Base-by-base conservation (phyloP, 1,284 basidiomycete genomes). In the Leccinum pachyderme region DNA sequence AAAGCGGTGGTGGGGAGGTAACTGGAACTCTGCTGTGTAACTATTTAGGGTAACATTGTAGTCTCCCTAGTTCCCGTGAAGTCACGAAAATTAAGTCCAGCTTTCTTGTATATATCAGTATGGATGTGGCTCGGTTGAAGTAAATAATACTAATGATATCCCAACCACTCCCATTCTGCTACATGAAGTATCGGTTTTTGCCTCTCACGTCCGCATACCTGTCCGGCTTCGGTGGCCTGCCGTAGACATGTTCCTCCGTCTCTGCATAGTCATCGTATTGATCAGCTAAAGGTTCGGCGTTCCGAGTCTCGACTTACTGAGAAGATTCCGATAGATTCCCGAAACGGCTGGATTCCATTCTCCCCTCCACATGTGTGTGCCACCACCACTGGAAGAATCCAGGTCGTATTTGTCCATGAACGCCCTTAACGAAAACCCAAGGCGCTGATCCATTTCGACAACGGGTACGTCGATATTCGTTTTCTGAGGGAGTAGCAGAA, bases 341-440 rank as follows among this genome's bases (percentile, higher is more conserved):
- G 81, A 81, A 22, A 94, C 87, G 6, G 77, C 75, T 60, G 80
- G 73, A 57, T 86, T 80, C 89, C 93, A 95, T 39, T 86, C 78
- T 61, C 84, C 82, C 61, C 93, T 78, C 83, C 87, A 95, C 84
- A 95, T 93, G 69, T 91, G 87, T 22, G 81, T 83, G 5, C 88
- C 93, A 11, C 87, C 88, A 28, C 85, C 86, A 39, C 71, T 67
- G 31, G 73, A 71, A 13, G 69, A 75, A 59, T 80, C 75, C 49
- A 94, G 72, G 8, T 75, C 76, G 73, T 87, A 80, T 55, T 76
- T 61, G 37, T 72, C 70, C 46, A 81, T 74, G 64, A 93, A 94
- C 15, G 72, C 73, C 44, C 89, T 78, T 31, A 90, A 76, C 69
- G 87, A 71, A 67, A 95, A 93, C 11, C 78, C 76, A 7, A 74